Base-by-base conservation (phyloP, 495 filamentous ascomycete genomes). In the Cercophora sp. region DNA sequence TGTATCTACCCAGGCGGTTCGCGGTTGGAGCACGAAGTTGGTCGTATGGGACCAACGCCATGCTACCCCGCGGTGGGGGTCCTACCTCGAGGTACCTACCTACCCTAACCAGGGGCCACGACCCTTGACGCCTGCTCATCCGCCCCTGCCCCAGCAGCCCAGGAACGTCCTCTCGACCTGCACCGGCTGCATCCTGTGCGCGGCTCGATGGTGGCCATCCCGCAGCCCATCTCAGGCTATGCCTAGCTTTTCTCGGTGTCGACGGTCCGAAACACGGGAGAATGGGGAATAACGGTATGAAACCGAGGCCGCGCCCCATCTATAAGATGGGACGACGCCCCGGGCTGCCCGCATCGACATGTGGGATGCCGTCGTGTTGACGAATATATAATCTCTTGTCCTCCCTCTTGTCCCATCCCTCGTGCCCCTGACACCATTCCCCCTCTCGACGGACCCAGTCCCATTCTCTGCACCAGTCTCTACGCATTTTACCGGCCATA, bases 231-330 rank as follows among this genome's bases (percentile, higher is more conserved):
- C 65, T 58, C 56, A 64, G 62, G 18, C 58, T 64, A 56, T 63
- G 67, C 64, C 65, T 57, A 65, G 62, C 62, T 68, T 62, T 68
- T 68, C 62, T 72, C 73, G 72, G 73, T 70, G 63, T 70, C 63
- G 63, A 70, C 70, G 73, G 66, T 73, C 72, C 72, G 72, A 69
- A 63, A 62, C 66, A 63, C 66, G 67, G 72, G 64, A 71, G 65
- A 72, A 69, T 65, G 59, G 66, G 69, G 61, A 65, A 60, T 49
- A 66, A 62, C 61, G 61, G 54, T 51, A 51, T 67, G 54, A 62
- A 60, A 60, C 59, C 18, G 37, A 45, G 49, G 50, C 51, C 51
- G 54, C 34, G 39, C 22, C 31, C 42, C 22, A 42, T 50, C 55
- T 68, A 65, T 66, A 64, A 65, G 52, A 63, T 47, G 24, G 39